Evolutionary conservation across 805 yeast species (phyloP).

Genomic region (Starmerella vaccinii): DNA sequence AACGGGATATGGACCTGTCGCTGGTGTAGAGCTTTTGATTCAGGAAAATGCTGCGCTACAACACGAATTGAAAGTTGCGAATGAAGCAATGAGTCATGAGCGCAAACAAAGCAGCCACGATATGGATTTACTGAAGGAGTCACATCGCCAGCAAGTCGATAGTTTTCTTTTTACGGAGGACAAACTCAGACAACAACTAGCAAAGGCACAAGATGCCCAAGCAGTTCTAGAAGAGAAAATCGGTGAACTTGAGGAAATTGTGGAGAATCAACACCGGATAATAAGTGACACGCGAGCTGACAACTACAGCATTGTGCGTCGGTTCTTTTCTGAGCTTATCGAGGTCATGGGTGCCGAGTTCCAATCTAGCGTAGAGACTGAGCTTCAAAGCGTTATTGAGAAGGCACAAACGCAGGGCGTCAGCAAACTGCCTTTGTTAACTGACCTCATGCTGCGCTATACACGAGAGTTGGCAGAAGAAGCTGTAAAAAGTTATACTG

Average conservation of each 20-base stretch:
- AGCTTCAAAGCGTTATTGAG: conserved; percentile 19
- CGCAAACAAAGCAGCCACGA: not conserved
- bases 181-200: not conserved
- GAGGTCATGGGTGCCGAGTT: conserved; percentile 22
- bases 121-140: not conserved
- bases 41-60: not conserved
- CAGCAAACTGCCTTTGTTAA: conserved; percentile 23
- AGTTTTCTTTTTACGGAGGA: not conserved
- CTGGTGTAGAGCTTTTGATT: not conserved
- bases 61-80: not conserved
- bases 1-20: not conserved
- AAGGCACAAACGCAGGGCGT: conserved; percentile 8
- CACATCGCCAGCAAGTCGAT: not conserved
- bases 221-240: not conserved
- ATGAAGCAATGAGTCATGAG: not conserved
- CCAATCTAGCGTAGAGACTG: conserved; percentile 15
- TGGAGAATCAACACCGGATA: conserved; percentile 7
- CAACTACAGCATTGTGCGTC: conserved; percentile 18
- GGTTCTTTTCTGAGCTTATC: conserved; percentile 20
- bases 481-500: not conserved
- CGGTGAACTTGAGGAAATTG: conserved; percentile 1
- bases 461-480: conserved; percentile 18
- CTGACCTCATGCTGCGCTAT: conserved; percentile 17
- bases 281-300: conserved; percentile 5
- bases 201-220: not conserved